Base-by-base conservation (phyloP, 306 rosid species). In the Acacia confusa region DNA sequence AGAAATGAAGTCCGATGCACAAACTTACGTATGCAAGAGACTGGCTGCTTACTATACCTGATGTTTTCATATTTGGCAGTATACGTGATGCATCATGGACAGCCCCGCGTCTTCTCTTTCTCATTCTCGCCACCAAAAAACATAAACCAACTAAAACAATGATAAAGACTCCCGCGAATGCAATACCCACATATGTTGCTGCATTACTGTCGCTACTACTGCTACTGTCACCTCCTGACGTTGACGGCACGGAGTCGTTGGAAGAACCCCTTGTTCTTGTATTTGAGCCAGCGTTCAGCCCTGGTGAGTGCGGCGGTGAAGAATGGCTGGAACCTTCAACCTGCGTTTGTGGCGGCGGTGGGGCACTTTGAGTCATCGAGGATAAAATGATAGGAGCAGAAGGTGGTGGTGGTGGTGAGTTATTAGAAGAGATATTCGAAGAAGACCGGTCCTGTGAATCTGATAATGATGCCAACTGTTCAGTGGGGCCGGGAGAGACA, bases 141-240 rank as follows among this genome's bases (percentile, higher is more conserved):
- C 82, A 16, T 38, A 87, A 36, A 2, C 87, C 93, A 50, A 94
- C 28, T 38, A 95, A 55, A 45, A 79, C 84, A 25, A 93, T 1
- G 53, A 85, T 12, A 60, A 85, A 80, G 64, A 90, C 87, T 34
- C 88, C 99, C 0, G 85, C 92, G 0, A 88, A 76, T 6, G 94
- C 79, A 45, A 74, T 89, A 9, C 91, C 97, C 9, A 85, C 34
- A 10, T 70, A 81, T 30, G 84, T 84, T 11, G 65, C 90, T 2
- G 93, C 1, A 15, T 81, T 70, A 48, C 19, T 17, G 53, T 60
- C 81, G 15, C 45, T 11, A 3, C 52, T 34, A 34, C 22, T 58
- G 36, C 36, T 34, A 12, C 36, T 17, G 36, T 25, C 8, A 27
- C 67, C 67, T 0, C 58, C 55, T 67, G 79, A 71, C 50, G 17